phyloP scores from a whole-genome alignment of 495 filamentous ascomycete genomes.

The Penicillium turbatum region DNA sequence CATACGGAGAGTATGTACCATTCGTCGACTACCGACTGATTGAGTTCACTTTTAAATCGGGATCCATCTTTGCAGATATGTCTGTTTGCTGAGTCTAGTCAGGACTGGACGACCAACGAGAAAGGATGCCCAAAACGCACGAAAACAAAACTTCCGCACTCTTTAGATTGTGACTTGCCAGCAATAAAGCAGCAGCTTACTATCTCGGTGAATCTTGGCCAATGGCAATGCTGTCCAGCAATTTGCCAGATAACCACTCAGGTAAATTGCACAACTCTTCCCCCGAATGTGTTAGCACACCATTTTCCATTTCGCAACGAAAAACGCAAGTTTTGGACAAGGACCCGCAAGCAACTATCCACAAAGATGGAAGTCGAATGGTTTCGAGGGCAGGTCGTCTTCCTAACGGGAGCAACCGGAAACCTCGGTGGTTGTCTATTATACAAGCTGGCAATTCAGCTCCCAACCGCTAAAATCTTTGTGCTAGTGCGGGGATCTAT shows the following conservation, averaged over 20 bases:
- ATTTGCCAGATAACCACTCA: not conserved
- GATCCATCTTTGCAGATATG: not conserved
- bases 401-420: conserved; percentile 24
- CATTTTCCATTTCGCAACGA: not conserved
- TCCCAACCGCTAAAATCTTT: conserved; percentile 19
- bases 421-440: conserved; percentile 21
- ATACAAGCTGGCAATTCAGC: conserved; percentile 20
- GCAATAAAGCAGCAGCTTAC: not conserved
- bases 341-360: not conserved
- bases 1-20: not conserved
- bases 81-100: not conserved
- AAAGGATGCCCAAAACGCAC: not conserved
- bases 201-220: not conserved
- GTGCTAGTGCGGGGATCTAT: conserved; percentile 12
- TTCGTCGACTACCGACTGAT: not conserved
- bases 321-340: not conserved
- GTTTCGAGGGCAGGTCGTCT: conserved; percentile 18
- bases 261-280: too few relatives aligned
- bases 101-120: not conserved
- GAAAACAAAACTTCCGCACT: not conserved
- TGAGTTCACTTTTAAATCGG: not conserved
- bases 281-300: not conserved
- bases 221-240: not conserved
- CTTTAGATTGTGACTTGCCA: not conserved
- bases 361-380: not conserved